phyloP scores from a whole-genome alignment of 2,329 filamentous ascomycete genomes.

The Exophiala oligosperma region DNA sequence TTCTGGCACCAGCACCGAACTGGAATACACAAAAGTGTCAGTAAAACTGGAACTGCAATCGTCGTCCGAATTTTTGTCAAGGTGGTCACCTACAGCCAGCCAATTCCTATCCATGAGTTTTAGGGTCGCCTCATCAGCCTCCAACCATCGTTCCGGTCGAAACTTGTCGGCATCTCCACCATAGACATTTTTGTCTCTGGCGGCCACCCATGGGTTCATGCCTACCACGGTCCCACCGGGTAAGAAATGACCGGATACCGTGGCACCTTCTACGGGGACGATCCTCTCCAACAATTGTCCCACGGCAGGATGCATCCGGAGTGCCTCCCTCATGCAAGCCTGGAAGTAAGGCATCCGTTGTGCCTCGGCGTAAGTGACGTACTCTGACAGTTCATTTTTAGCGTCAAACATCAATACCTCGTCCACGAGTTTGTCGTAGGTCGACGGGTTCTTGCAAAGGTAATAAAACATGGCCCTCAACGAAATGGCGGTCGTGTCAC shows the following conservation, averaged over 20 bases:
- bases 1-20: constrained; percentile 55
- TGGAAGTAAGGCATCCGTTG: constrained; percentile 36
- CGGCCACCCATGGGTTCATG: constrained; percentile 32
- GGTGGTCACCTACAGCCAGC: constrained; percentile 28
- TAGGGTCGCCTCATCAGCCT: constrained; percentile 29
- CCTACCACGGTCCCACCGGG: constrained; percentile 29
- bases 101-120: constrained; percentile 34
- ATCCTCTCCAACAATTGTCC: constrained; percentile 46
- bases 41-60: no score
- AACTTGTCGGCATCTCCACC: constrained; percentile 26
- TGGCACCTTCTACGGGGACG: constrained; percentile 51
- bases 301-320: constrained; percentile 28
- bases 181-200: constrained; percentile 27
- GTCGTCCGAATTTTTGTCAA: no score
- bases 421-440: constrained; percentile 16
- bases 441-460: constrained; percentile 48
- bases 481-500: constrained; percentile 24
- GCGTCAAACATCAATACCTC: constrained; percentile 19
- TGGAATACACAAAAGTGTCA: constrained; percentile 1
- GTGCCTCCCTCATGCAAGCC: constrained; percentile 36
- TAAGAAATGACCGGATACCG: constrained; percentile 32
- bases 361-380: constrained; percentile 21
- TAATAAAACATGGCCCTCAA: constrained; percentile 35
- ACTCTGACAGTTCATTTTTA: constrained; percentile 16
- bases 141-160: constrained; percentile 38